Conservation (phyloP, 805 yeast species). For the Hanseniaspora occidentalis region DNA sequence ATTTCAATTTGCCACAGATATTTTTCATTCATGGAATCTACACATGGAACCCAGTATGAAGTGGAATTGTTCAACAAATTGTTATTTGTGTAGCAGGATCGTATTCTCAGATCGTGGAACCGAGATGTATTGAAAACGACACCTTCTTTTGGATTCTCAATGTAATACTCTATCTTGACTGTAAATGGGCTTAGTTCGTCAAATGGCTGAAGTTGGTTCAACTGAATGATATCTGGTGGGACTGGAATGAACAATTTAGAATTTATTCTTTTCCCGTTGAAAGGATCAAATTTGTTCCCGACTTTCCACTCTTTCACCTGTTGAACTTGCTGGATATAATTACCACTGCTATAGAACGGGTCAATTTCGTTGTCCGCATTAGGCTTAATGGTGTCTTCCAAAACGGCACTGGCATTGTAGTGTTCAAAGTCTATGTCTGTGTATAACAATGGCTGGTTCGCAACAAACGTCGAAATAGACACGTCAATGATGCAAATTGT, state of each 20-base stretch:
- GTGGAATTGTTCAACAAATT: constrained; percentile 69
- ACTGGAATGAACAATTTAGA: neutral
- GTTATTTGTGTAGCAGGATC: constrained; percentile 85
- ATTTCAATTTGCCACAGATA: constrained; percentile 88
- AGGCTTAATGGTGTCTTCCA: neutral
- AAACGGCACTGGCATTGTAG: neutral
- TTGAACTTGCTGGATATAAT: constrained; percentile 3
- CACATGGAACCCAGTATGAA: constrained; percentile 96
- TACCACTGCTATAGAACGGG: constrained; percentile 5
- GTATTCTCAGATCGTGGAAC: constrained; percentile 31
- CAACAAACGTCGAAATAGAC: constrained; percentile 8
- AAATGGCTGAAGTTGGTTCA: constrained; percentile 1
- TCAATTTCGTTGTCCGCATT: constrained; percentile 1
- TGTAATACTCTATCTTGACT: constrained; percentile 52
- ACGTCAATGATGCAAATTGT: constrained; percentile 5
- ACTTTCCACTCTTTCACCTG: constrained; percentile 3
- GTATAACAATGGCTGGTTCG: neutral
- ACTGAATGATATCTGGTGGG: neutral
- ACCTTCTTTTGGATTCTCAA: constrained; percentile 61
- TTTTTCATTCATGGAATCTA: constrained; percentile 77
- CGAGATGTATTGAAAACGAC: constrained; percentile 46
- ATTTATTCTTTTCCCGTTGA: constrained; percentile 1
- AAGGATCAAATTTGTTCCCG: constrained; percentile 5
- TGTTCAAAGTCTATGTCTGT: constrained; percentile 3
- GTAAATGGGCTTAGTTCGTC: constrained; percentile 38